phyloP scores from a whole-genome alignment of 2,329 filamentous ascomycete genomes.

The Periconia macrospinosa region DNA sequence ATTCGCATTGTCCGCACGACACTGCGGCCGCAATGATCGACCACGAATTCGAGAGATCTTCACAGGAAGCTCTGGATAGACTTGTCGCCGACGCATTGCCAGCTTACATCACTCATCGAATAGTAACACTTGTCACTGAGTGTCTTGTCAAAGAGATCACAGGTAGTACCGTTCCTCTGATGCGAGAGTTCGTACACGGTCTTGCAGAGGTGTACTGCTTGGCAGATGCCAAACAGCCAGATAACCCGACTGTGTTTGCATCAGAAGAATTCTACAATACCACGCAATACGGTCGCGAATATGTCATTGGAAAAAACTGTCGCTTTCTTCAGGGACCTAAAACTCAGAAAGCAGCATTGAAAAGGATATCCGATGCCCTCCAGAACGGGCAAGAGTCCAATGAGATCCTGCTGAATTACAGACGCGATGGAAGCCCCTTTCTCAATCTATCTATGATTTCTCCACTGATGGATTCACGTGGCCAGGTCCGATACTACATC shows the following conservation, averaged over 20 bases:
- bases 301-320: slow-evolving; percentile 74
- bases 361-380: slow-evolving; percentile 63
- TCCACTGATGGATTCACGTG: slow-evolving; percentile 67
- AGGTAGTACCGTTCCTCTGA: slow-evolving; percentile 62
- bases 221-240: slow-evolving; percentile 68
- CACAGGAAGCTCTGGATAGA: slow-evolving; percentile 61
- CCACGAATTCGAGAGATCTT: slow-evolving; percentile 59
- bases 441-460: slow-evolving; percentile 57
- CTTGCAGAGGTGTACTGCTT: slow-evolving; percentile 75
- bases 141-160: slow-evolving; percentile 68
- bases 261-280: slow-evolving; percentile 73
- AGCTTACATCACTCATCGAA: slow-evolving; percentile 68
- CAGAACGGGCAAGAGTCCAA: slow-evolving; percentile 65
- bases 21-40: slow-evolving; percentile 53
- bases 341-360: slow-evolving; percentile 64
- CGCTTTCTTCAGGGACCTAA: slow-evolving; percentile 74
- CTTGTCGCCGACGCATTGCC: slow-evolving; percentile 68
- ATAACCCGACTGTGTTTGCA: slow-evolving; percentile 74
- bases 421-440: slow-evolving; percentile 66
- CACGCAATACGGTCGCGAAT: slow-evolving; percentile 71
- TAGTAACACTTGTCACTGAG: slow-evolving; percentile 66
- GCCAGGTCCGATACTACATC: slow-evolving; percentile 66
- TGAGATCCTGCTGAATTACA: slow-evolving; percentile 74
- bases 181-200: slow-evolving; percentile 68
- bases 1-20: slow-evolving; percentile 13